Evolutionary conservation across 257 asterid species (phyloP).

Genomic region (Linderniella brevidens): DNA sequence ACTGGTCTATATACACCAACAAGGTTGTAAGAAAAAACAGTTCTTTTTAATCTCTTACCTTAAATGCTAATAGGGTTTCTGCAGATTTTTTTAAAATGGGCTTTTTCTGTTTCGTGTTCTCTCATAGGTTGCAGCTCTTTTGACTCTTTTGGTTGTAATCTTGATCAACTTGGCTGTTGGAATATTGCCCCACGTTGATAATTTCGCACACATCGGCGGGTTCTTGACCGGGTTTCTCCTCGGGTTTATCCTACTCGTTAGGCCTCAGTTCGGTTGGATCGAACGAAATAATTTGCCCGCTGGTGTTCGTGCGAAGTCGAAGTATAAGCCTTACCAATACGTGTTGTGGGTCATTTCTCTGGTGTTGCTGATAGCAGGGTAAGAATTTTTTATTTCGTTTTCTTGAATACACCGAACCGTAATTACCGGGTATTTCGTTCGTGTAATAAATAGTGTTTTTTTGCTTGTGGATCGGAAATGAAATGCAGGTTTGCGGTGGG

Average conservation of each 20-base stretch:
- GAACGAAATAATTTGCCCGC: conserved; percentile 40
- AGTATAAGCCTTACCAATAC: conserved; percentile 59
- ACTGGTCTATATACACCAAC: conserved; percentile 78
- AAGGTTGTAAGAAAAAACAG: conserved; percentile 28
- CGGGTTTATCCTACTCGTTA: conserved; percentile 68
- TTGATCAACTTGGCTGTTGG: conserved; percentile 61
- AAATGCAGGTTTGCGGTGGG: conserved; percentile 49
- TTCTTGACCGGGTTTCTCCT: conserved; percentile 71
- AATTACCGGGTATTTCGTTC: too few species aligned
- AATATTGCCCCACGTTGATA: conserved; percentile 71
- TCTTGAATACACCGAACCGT: not conserved
- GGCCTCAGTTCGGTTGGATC: conserved; percentile 84
- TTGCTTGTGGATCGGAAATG: not conserved
- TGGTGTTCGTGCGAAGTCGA: conserved; percentile 35
- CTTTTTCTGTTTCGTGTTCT: not conserved
- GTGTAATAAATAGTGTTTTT: not conserved
- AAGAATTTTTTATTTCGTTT: conserved; percentile 8
- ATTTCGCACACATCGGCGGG: conserved; percentile 90
- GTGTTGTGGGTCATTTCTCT: conserved; percentile 43
- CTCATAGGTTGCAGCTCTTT: conserved; percentile 54
- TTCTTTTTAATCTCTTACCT: not conserved
- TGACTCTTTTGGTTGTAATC: conserved; percentile 52
- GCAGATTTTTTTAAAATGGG: not conserved
- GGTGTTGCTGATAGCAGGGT: conserved; percentile 51
- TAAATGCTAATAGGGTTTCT: not conserved